Evolutionary conservation across 2,329 filamentous ascomycete species (phyloP).

Genomic region (Cadophora gregata): DNA sequence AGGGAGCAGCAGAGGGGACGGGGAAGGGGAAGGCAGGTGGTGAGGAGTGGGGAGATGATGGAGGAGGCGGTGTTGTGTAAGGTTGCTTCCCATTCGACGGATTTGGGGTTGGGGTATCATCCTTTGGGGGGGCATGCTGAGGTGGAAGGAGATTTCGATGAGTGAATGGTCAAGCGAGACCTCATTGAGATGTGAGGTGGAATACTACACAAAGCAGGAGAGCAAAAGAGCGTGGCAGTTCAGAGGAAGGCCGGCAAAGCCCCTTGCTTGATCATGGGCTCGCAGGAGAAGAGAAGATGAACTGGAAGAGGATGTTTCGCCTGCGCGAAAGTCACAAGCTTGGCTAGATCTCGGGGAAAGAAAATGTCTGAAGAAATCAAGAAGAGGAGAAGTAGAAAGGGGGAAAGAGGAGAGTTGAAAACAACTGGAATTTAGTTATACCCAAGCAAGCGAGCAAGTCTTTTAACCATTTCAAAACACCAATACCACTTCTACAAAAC

Average conservation of each 20-base stretch:
- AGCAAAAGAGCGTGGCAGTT: not conserved
- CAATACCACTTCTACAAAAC: not conserved
- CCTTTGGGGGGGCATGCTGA: not conserved
- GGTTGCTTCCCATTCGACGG: slow-evolving; percentile 3
- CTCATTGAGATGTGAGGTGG: not conserved
- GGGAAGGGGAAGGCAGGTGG: not conserved
- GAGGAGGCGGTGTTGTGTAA: slow-evolving; percentile 10
- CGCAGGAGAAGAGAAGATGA: no score
- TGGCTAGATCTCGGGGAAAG: no score
- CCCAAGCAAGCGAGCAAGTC: not conserved
- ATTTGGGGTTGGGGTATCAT: no score
- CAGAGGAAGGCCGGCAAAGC: no score
- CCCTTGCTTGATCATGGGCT: no score
- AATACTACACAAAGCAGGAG: not conserved
- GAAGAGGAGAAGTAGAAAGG: not conserved
- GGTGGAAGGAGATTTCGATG: slow-evolving; percentile 21
- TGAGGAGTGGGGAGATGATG: not conserved
- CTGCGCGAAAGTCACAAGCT: no score
- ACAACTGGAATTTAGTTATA: not conserved
- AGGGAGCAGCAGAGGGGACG: no score
- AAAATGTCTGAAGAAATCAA: no score
- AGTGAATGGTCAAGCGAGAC: not conserved
- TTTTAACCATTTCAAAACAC: not conserved
- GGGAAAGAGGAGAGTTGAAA: not conserved
- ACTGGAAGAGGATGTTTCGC: no score